Percentiles rank a stretch among this genome's conserved stretches.
phyloP scores from a whole-genome alignment of 768 basidiomycete species.

The Suillus placidus region DNA sequence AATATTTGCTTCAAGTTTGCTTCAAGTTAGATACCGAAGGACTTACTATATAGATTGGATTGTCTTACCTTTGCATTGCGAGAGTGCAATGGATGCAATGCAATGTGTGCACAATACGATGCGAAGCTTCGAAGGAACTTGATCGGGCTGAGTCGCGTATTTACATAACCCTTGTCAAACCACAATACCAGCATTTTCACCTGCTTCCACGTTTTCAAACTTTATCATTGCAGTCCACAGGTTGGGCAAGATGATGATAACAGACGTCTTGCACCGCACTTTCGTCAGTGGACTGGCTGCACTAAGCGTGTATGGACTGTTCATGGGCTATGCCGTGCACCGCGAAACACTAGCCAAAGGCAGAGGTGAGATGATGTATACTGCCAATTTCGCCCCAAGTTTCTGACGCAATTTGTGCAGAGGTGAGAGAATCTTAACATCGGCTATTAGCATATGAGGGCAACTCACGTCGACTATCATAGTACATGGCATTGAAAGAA shows the following conservation, averaged over 20 bases:
- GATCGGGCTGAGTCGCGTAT: background rate
- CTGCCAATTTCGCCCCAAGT: background rate
- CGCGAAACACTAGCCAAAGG: conserved; percentile 34
- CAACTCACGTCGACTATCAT: background rate
- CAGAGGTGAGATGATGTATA: conserved; percentile 25
- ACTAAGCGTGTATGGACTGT: conserved; percentile 33
- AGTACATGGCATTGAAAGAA: conserved; percentile 28
- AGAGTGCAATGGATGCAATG: too few species aligned
- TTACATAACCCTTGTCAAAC: background rate
- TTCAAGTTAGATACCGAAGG: too few species aligned
- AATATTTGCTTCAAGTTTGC: too few species aligned
- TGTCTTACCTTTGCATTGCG: too few species aligned
- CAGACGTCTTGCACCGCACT: conserved; percentile 34
- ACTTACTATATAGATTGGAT: too few species aligned
- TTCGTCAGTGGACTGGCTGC: conserved; percentile 32
- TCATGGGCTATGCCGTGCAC: conserved; percentile 36
- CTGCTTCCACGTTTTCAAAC: background rate
- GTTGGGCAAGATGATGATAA: conserved; percentile 27
- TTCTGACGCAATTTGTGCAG: conserved; percentile 4
- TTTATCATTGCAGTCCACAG: conserved; percentile 11
- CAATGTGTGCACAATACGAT: too few species aligned
- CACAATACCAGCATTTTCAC: background rate
- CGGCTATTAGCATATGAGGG: background rate
- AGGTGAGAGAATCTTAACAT: background rate
- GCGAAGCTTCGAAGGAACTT: too few species aligned